phyloP scores from a whole-genome alignment of 441 rosid species.

The Syzygium syzygioides region DNA sequence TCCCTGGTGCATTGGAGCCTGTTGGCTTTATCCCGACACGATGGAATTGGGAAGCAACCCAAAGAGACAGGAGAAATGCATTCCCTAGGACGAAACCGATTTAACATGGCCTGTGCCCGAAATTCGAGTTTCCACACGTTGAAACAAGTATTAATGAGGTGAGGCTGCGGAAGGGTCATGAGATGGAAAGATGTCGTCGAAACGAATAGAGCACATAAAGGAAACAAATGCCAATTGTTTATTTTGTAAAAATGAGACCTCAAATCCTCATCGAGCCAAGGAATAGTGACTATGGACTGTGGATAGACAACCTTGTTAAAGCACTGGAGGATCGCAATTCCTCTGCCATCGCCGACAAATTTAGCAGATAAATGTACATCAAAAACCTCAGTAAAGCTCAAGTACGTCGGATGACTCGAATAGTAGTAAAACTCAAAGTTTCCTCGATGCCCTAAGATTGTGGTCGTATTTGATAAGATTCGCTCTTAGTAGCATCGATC shows the following conservation, averaged over 20 bases:
- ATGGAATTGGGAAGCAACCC: not conserved
- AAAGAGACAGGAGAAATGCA: not conserved
- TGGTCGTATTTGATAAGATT: conserved; percentile 82
- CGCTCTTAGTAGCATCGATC: conserved; percentile 83
- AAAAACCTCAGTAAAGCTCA: not conserved
- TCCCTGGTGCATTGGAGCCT: not conserved
- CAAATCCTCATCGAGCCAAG: not conserved
- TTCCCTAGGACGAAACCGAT: not conserved
- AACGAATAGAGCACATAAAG: not conserved
- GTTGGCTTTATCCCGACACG: not conserved
- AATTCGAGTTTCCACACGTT: not conserved
- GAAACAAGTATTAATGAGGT: not conserved
- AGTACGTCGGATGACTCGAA: not conserved
- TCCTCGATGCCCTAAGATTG: conserved; percentile 56
- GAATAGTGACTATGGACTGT: not conserved
- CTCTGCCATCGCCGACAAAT: not conserved
- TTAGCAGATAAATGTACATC: not conserved
- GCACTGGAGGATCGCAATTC: not conserved
- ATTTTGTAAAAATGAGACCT: not conserved
- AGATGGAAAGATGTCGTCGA: not conserved
- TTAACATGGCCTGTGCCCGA: not conserved
- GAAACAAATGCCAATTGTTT: not conserved
- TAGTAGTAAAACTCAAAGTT: conserved; percentile 29
- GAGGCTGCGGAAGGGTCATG: not conserved
- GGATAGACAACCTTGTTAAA: not conserved